phyloP scores from a whole-genome alignment of 192 early-diverging fungal species.

The Paraglomus occultum region DNA sequence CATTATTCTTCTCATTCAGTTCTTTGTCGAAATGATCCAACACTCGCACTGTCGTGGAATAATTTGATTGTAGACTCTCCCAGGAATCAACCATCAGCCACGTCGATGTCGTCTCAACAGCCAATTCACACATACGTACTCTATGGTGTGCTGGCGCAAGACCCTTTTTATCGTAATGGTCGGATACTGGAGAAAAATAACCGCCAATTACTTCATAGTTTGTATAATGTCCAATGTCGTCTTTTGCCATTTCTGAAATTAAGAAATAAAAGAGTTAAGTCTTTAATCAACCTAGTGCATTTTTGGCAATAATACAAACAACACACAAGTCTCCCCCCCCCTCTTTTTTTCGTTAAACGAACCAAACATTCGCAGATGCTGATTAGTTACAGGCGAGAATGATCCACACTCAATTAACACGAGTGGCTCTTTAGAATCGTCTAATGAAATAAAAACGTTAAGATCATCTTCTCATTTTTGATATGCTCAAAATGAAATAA shows the following conservation, averaged over 20 bases:
- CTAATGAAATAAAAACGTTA: too few species aligned
- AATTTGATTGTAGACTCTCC: constrained; percentile 80
- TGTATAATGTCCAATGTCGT: constrained; percentile 70
- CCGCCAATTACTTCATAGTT: constrained; percentile 90
- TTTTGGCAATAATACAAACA: not conserved
- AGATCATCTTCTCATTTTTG: too few species aligned
- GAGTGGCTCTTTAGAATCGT: constrained; percentile 72
- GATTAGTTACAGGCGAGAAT: constrained; percentile 95
- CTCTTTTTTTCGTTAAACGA: constrained; percentile 32
- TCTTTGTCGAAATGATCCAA: constrained; percentile 93
- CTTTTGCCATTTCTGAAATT: constrained; percentile 97
- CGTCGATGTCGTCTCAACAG: constrained; percentile 73
- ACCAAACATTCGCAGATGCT: constrained; percentile 99
- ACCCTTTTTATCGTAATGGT: constrained; percentile 91
- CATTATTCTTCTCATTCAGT: constrained; percentile 73
- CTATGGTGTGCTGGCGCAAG: constrained; percentile 84
- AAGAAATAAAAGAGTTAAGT: constrained; percentile 9
- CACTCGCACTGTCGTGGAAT: constrained; percentile 84
- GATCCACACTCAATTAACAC: constrained; percentile 96
- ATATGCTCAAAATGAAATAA: too few species aligned
- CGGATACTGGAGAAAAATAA: constrained; percentile 96
- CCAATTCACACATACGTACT: constrained; percentile 90
- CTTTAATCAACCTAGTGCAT: too few species aligned
- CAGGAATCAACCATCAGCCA: constrained; percentile 98
- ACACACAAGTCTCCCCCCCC: not conserved